phyloP scores from a whole-genome alignment of 148 eudicot species.

The Amaranthus cruentus region DNA sequence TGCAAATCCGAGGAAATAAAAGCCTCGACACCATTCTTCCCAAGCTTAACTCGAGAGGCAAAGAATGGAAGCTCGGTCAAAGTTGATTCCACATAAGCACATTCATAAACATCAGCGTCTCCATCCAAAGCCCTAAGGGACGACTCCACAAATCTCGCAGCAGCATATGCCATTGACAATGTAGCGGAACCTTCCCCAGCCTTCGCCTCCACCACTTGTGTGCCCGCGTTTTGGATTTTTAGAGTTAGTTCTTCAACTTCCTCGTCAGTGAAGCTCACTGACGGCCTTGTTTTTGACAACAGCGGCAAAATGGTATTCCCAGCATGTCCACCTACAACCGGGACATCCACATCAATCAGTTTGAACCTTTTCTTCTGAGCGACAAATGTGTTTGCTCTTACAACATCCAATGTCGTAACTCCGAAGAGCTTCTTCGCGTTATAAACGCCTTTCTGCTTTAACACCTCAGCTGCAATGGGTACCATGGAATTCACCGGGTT shows the following conservation, averaged over 20 bases:
- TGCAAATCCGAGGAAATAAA: slow-evolving; percentile 54
- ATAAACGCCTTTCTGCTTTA: slow-evolving; percentile 70
- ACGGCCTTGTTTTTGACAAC: slow-evolving; percentile 67
- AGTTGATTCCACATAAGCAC: slow-evolving; percentile 55
- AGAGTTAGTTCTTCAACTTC: slow-evolving; percentile 63
- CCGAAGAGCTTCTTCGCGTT: slow-evolving; percentile 84
- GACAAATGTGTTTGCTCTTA: slow-evolving; percentile 75
- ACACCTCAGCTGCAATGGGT: slow-evolving; percentile 77
- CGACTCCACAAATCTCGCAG: slow-evolving; percentile 82
- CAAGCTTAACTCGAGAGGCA: slow-evolving; percentile 74
- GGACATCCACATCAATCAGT: slow-evolving; percentile 80
- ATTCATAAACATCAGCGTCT: slow-evolving; percentile 73
- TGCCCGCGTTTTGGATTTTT: slow-evolving; percentile 81
- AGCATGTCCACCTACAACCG: slow-evolving; percentile 82
- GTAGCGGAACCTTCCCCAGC: slow-evolving; percentile 89
- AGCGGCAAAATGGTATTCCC: slow-evolving; percentile 79
- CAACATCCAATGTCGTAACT: slow-evolving; percentile 74
- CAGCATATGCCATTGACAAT: slow-evolving; percentile 87
- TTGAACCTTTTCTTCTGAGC: slow-evolving; percentile 66
- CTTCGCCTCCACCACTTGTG: slow-evolving; percentile 86
- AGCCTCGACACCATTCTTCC: slow-evolving; percentile 69
- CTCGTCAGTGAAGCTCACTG: slow-evolving; percentile 48
- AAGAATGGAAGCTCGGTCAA: slow-evolving; percentile 77
- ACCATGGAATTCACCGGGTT: slow-evolving; percentile 86
- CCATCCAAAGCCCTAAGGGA: slow-evolving; percentile 80